These are phyloP conservation scores for Lepidium africanum DNA, from an alignment of 345 rosid species.

Conservation along the genomic window DNA sequence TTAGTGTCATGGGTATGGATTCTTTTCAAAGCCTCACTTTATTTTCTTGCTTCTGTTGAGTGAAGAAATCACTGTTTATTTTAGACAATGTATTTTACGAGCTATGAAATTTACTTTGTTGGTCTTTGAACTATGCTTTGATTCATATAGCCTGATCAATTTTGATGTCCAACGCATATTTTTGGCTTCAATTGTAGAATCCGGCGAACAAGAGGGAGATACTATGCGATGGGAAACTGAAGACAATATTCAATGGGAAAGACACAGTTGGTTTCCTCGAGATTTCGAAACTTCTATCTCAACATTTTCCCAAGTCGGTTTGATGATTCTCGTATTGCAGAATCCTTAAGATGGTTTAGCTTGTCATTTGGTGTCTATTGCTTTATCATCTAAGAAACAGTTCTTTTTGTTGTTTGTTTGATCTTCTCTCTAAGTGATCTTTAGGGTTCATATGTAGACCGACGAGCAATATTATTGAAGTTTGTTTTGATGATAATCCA, in stretches of 20 bases:
- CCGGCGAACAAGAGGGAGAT: slow-evolving; percentile 60
- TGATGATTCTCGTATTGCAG: slow-evolving; percentile 17
- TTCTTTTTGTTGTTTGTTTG: not conserved
- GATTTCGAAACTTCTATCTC: slow-evolving; percentile 50
- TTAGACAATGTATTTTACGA: not conserved
- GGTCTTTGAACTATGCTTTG: not conserved
- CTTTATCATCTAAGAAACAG: not conserved
- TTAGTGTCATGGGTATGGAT: not conserved
- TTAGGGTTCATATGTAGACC: not conserved
- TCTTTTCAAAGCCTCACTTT: not conserved
- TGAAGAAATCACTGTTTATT: not conserved
- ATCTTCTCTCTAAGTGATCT: not conserved
- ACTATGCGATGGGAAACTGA: slow-evolving; percentile 65
- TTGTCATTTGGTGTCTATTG: not conserved
- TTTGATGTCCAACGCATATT: not conserved
- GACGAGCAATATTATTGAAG: not conserved
- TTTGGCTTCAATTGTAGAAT: slow-evolving; percentile 38
- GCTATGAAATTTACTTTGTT: not conserved
- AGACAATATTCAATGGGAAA: slow-evolving; percentile 57
- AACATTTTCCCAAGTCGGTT: slow-evolving; percentile 55
- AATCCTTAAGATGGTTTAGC: not conserved
- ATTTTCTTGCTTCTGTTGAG: not conserved
- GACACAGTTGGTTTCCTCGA: slow-evolving; percentile 66
- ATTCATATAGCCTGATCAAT: not conserved
- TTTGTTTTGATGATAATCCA: not conserved